Base-by-base conservation (phyloP, 2,329 filamentous ascomycete genomes). In the Fusarium acutatum region DNA sequence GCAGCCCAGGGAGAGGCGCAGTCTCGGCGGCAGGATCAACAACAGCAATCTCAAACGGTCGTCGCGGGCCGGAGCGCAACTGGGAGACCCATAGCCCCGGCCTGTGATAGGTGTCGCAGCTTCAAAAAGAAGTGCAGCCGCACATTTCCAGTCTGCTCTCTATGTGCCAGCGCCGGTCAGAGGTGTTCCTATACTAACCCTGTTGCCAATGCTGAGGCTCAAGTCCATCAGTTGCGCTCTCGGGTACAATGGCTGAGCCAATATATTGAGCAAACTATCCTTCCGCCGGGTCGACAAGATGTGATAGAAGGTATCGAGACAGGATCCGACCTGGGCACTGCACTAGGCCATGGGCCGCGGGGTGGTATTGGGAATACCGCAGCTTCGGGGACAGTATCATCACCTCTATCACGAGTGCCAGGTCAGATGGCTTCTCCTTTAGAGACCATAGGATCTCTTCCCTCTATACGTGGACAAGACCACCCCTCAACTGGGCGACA, bases 51-150 rank as follows among this genome's bases (percentile, higher is more conserved):
- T 47, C 66, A 53, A 24, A 35, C 40, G 26, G 41, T 37, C 22
- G 30, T 43, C 52, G 57, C 34, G 28, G 35, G 28, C 41, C 67
- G 60, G 22, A 46, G 14, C 24, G 50, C 47, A 32, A 64, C 63
- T 35, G 52, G 54, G 50, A 70, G 64, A 63, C 71, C 68, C 40
- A 28, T 71, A 22, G 67, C 69, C 9, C 76, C 75, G 32, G 76
- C 83, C 18, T 86, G 84, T 71, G 82, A 84, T 59, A 80, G 84
- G 41, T 86, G 84, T 72, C 83, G 84, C 50, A 81, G 78, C 69
- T 83, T 85, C 75, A 86, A 86, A 77, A 86, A 86, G 79, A 84
- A 83, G 64, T 86, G 84, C 72, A 84, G 82, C 50, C 80, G 83
- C 41, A 84, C 82, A 3, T 81, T 82, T 69, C 84, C 81, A 30